Base-by-base conservation (phyloP, 2,329 filamentous ascomycete species). In the Penicillium sp. region DNA sequence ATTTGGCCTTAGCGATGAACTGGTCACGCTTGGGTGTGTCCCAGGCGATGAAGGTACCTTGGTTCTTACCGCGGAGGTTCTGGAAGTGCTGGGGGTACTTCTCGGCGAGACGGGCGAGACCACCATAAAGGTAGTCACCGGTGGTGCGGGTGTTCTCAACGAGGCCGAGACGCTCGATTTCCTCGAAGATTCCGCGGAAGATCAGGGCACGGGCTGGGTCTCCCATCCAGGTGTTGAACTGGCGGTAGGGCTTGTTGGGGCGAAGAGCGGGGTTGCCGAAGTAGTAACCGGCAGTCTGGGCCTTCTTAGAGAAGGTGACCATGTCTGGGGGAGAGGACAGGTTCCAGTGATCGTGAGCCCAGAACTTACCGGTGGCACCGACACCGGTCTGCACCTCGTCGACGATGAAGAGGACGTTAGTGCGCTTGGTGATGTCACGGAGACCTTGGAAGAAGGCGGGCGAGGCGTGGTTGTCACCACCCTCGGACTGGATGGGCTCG, bases 161-260 rank as follows among this genome's bases (percentile, higher is more conserved):
- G n/a, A 96, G 82, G 66, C 88, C 83, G 54, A 89, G 80, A 48
- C 85, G 80, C 74, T 91, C 79, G 54, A 96, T 86, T 78, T 96
- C 91, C 55, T 89, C 77, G 69, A 93, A 84, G 76, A 96, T 96
- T 68, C 86, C 88, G 60, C 89, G 85, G 86, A 95, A 96, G 62
- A 96, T 82, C 57, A 96, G 79, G 16, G 89, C 90, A 57, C 90
- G 86, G 15, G 88, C 87, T 16, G 91, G 91, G 77, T 96, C 91
- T 67, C 91, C 91, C 88, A 96, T 95, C 91, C 91, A 96, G 46
- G 91, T 96, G 82, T 96, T 96, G 82, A 96, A 96, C 77, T 96
- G 91, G 59, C 91, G 87, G 81, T 96, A 96, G 6, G 92, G 89
- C 82, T 92, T 92, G 80, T 96, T 96, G 59, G 91, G 91, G 13